phyloP scores from a whole-genome alignment of 2,329 filamentous ascomycete genomes.

The Lasiodiplodia citricola region DNA sequence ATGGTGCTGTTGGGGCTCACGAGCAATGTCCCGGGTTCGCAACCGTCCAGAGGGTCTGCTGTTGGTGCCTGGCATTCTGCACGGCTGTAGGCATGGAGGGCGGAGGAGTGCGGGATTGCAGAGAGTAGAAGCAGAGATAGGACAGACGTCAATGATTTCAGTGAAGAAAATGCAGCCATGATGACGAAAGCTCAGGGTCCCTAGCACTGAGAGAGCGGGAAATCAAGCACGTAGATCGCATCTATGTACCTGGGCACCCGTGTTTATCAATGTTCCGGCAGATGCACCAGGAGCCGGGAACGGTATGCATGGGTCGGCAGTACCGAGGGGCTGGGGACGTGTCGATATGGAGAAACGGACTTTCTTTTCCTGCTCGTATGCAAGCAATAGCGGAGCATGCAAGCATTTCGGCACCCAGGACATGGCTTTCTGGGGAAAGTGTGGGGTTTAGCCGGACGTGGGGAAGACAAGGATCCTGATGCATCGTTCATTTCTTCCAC shows the following conservation, averaged over 20 bases:
- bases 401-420: background rate
- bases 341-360: conserved; percentile 15
- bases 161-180: conserved; percentile 9
- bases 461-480: conserved; percentile 2
- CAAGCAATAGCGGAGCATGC: background rate
- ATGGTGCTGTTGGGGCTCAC: conserved; percentile 34
- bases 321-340: conserved; percentile 14
- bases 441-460: conserved; percentile 23
- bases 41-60: conserved; percentile 44
- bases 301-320: conserved; percentile 41
- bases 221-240: background rate
- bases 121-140: background rate
- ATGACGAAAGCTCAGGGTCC: background rate
- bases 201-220: background rate
- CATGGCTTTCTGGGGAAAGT: conserved; percentile 17
- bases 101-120: conserved; percentile 37
- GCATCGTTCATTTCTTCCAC: conserved; percentile 9
- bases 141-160: background rate
- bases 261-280: background rate
- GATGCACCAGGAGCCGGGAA: conserved; percentile 1
- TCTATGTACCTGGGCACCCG: conserved; percentile 1
- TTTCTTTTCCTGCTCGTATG: background rate
- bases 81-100: conserved; percentile 6
- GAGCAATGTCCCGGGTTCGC: conserved; percentile 41
- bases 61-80: conserved; percentile 45